Percentiles rank a stretch among this genome's conserved stretches.
Conservation (phyloP, 495 filamentous ascomycete species). For the Xanthoparmelia taractica region DNA sequence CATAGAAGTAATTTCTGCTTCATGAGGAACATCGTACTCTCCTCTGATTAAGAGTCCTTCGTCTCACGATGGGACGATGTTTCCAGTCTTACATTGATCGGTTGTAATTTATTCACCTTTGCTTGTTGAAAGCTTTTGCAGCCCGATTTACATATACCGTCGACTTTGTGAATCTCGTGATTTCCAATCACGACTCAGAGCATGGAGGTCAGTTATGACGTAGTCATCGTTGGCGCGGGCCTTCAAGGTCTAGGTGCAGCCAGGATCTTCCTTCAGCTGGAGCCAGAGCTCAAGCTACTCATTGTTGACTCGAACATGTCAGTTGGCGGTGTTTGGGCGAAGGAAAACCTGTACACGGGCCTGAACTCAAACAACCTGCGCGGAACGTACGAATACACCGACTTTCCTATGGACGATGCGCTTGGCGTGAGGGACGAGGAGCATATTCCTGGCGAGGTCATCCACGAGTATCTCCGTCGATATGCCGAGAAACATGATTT, state of each 20-base stretch:
- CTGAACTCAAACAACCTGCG: constrained; percentile 58
- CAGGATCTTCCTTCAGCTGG: constrained; percentile 51
- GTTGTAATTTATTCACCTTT: not conserved
- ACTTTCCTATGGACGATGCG: constrained; percentile 61
- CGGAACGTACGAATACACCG: constrained; percentile 62
- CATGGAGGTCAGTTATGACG: constrained; percentile 6
- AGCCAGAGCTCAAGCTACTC: constrained; percentile 42
- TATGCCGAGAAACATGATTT: constrained; percentile 57
- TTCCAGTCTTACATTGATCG: no score
- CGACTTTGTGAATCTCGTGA: not conserved
- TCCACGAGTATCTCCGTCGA: constrained; percentile 58
- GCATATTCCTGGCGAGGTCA: constrained; percentile 59
- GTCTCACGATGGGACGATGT: not conserved
- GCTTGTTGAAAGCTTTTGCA: not conserved
- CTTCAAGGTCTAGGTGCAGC: constrained; percentile 54
- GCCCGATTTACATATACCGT: not conserved
- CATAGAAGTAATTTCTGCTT: no score
- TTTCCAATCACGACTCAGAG: not conserved
- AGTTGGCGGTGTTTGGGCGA: constrained; percentile 65
- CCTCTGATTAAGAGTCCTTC: no score
- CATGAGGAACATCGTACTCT: no score
- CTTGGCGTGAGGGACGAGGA: constrained; percentile 54
- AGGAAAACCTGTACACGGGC: constrained; percentile 56
- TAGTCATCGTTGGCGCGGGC: constrained; percentile 34
- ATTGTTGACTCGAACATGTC: constrained; percentile 49